A percentile compares a stretch with the other conserved stretches of the same genome.
phyloP scores from a whole-genome alignment of 1,139 yeast genomes.

The Blastobotrys capitulatus region DNA sequence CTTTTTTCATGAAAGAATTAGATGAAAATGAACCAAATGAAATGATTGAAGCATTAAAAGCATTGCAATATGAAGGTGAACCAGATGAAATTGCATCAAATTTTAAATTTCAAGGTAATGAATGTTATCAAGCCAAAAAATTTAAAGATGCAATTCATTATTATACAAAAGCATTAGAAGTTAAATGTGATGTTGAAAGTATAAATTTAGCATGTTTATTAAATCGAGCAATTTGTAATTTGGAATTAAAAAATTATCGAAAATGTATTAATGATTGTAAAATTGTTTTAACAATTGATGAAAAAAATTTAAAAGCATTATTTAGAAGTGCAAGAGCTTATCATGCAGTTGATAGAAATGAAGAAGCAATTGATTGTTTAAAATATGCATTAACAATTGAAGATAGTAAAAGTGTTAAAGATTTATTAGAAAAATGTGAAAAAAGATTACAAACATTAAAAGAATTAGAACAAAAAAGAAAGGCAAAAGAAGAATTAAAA shows the following conservation, averaged over 20 bases:
- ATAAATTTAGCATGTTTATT: conserved; percentile 60
- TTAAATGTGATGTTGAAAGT: conserved; percentile 43
- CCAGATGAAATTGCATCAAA: conserved; percentile 88
- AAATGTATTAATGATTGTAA: conserved; percentile 84
- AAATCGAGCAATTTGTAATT: conserved; percentile 89
- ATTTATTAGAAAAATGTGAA: conserved; percentile 29
- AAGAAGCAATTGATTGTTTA: conserved; percentile 66
- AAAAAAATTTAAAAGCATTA: conserved; percentile 73
- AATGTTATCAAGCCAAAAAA: conserved; percentile 63
- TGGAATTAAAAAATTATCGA: conserved; percentile 72
- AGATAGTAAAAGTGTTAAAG: conserved; percentile 44
- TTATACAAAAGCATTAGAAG: conserved; percentile 76
- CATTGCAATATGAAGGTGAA: conserved; percentile 92
- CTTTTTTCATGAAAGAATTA: conserved; percentile 89
- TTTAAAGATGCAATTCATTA: conserved; percentile 71
- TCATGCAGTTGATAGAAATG: conserved; percentile 55
- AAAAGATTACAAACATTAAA: conserved; percentile 27
- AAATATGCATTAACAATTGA: conserved; percentile 61
- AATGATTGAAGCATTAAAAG: conserved; percentile 80
- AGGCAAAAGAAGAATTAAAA: conserved; percentile 33
- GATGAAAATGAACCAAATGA: conserved; percentile 80
- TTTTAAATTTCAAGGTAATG: conserved; percentile 92
- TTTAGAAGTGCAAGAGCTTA: conserved; percentile 83
- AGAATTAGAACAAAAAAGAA: conserved; percentile 27
- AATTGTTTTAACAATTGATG: conserved; percentile 59